These are phyloP conservation scores for Candida yuanshanica DNA, from an alignment of 805 yeast genomes.

Conservation along the genomic window DNA sequence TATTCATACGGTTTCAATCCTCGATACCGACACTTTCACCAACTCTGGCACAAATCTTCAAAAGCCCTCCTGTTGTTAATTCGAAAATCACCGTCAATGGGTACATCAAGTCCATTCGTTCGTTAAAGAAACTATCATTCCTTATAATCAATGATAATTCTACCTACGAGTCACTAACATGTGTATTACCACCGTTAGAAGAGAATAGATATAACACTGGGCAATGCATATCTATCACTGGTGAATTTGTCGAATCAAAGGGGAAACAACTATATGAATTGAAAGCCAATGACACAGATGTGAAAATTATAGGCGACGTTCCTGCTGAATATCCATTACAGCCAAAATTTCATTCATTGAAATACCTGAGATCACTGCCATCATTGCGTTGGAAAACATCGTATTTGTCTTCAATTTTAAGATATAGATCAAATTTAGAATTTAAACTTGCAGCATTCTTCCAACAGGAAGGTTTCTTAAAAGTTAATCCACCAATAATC, in stretches of 20 bases:
- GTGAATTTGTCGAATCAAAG: conserved; percentile 40
- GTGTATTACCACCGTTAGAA: conserved; percentile 42
- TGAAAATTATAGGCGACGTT: conserved; percentile 56
- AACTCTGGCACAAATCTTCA: conserved; percentile 12
- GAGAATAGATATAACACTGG: conserved; percentile 36
- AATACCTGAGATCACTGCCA: conserved; percentile 67
- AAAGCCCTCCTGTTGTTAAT: conserved; percentile 22
- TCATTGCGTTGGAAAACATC: conserved; percentile 70
- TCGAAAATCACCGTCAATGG: conserved; percentile 51
- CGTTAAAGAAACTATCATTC: conserved; percentile 73
- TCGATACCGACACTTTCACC: conserved; percentile 5
- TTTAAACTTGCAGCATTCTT: conserved; percentile 49
- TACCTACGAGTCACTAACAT: conserved; percentile 43
- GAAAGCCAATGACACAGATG: conserved; percentile 27
- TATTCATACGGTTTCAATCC: not conserved
- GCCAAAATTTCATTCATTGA: conserved; percentile 65
- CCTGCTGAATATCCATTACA: conserved; percentile 71
- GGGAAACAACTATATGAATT: conserved; percentile 53
- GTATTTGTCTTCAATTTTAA: conserved; percentile 56
- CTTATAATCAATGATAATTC: conserved; percentile 81
- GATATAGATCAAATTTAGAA: conserved; percentile 71
- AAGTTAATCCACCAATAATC: conserved; percentile 80
- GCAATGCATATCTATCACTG: conserved; percentile 37
- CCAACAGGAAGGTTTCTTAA: conserved; percentile 46
- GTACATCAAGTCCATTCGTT: conserved; percentile 67